phyloP scores from a whole-genome alignment of 1,139 yeast species.

The Eremothecium coryli region DNA sequence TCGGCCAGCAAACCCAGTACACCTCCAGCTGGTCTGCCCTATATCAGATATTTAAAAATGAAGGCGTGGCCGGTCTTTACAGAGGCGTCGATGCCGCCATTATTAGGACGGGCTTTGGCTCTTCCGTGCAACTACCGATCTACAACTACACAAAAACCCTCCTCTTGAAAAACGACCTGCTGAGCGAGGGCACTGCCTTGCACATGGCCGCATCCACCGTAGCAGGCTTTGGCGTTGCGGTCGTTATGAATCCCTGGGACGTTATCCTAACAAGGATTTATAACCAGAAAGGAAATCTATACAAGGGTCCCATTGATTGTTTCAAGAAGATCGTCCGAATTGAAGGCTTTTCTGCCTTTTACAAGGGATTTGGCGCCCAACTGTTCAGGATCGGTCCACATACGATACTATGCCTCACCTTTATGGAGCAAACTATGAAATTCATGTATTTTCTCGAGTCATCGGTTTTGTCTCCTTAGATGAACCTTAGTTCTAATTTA shows the following conservation, averaged over 20 bases:
- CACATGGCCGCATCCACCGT: conserved; percentile 69
- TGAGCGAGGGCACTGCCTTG: conserved; percentile 55
- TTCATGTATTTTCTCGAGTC: conserved; percentile 40
- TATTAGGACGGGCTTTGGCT: conserved; percentile 90
- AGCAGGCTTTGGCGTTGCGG: conserved; percentile 87
- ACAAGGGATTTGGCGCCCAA: conserved; percentile 93
- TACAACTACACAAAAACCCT: conserved; percentile 68
- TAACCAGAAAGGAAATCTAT: conserved; percentile 84
- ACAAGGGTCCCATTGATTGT: conserved; percentile 84
- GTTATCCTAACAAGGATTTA: conserved; percentile 89
- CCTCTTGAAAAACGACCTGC: conserved; percentile 37
- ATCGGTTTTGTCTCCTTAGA: no score
- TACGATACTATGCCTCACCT: conserved; percentile 78
- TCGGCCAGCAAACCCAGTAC: conserved; percentile 92
- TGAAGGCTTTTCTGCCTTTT: conserved; percentile 83
- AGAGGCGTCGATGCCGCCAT: conserved; percentile 94
- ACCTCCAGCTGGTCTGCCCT: conserved; percentile 62
- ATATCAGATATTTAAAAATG: conserved; percentile 46
- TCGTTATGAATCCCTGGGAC: conserved; percentile 97
- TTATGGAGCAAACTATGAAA: conserved; percentile 91
- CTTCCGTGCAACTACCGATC: conserved; percentile 91
- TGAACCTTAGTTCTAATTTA: no score
- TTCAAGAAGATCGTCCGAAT: conserved; percentile 64
- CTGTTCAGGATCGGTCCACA: conserved; percentile 90
- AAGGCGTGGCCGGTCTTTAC: conserved; percentile 72